These are phyloP conservation scores for Globisporangium iwayamae DNA, from an alignment of 352 stramenopile species.

Conservation along the genomic window DNA sequence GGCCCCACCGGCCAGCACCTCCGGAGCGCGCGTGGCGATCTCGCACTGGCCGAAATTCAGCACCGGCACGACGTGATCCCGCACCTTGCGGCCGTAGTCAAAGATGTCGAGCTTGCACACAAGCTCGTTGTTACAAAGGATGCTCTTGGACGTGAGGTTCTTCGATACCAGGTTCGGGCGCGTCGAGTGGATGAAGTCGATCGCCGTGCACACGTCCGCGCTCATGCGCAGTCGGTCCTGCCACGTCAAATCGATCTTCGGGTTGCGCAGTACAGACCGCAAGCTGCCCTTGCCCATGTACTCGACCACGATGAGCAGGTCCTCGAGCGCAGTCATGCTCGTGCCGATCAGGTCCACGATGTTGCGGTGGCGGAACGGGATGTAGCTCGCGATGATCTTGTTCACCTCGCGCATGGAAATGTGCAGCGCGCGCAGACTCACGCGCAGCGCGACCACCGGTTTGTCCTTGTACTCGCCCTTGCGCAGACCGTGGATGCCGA, in stretches of 20 bases:
- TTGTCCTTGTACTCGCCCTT: conserved; percentile 38
- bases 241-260: conserved; percentile 53
- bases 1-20: conserved; percentile 47
- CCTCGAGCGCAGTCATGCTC: conserved; percentile 47
- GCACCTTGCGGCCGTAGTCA: conserved; percentile 50
- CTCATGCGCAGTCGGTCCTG: conserved; percentile 44
- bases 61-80: conserved; percentile 38
- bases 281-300: conserved; percentile 74
- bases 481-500: conserved; percentile 51
- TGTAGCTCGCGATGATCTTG: conserved; percentile 44
- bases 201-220: conserved; percentile 39
- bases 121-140: conserved; percentile 50
- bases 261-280: conserved; percentile 43
- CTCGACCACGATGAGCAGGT: conserved; percentile 70
- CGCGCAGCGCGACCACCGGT: conserved; percentile 54
- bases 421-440: conserved; percentile 34
- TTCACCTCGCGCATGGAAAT: conserved; percentile 43
- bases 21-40: conserved; percentile 49
- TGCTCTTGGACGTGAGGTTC: conserved; percentile 55
- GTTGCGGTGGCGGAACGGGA: conserved; percentile 61
- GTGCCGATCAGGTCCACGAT: conserved; percentile 66
- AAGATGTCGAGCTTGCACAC: conserved; percentile 79
- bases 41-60: conserved; percentile 51
- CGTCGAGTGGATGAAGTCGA: conserved; percentile 50
- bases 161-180: conserved; percentile 32